Evolutionary conservation across 768 basidiomycete species (phyloP), one percentile per base, ranked within the genome.

Genomic region (Pleurotus pulmonarius): DNA sequence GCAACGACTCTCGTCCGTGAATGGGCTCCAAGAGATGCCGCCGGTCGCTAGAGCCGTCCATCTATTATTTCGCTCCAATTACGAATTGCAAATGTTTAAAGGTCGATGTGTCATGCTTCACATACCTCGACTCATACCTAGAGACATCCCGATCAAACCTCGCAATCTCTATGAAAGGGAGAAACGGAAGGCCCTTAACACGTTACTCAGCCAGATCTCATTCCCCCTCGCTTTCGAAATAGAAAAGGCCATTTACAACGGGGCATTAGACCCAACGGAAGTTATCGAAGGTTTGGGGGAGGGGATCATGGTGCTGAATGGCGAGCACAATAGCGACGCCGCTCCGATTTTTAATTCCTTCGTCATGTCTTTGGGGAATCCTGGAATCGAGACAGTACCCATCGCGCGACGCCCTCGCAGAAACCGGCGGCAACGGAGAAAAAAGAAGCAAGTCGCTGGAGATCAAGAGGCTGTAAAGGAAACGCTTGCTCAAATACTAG

Each of bases 151-250:
- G 5, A 44, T 73, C 49, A 60, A 40, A 40, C 63, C 18, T 55
- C 65, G 56, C 49, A 24, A 18, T 34, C 51, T 65, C 4, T 59
- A 63, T 37, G 46, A 56, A 24, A 26, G 26, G 6, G 46, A 43
- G 29, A 38, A 62, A 9, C 6, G 58, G 7, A 39, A 15, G 20
- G 24, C 46, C 12, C 58, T 76, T 16, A 59, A 67, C 18, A 47
- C 29, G 1, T 49, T 69, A 46, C 62, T 76, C 39, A 16, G 44
- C 2, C 51, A 58, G 1, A 45, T 76, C 4, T 63, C 66, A 3
- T 75, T 75, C 44, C 61, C 64, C 29, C 63, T 76, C 13, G 74
- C 70, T 12, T 75, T 75, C 46, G 72, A 74, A 48, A 60, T 72
- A 4, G 72, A 75, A 25, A 75, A 75, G 51, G 71, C 73, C 0